Base-by-base conservation (phyloP, 352 stramenopile species). In the Pythium diclinum region DNA sequence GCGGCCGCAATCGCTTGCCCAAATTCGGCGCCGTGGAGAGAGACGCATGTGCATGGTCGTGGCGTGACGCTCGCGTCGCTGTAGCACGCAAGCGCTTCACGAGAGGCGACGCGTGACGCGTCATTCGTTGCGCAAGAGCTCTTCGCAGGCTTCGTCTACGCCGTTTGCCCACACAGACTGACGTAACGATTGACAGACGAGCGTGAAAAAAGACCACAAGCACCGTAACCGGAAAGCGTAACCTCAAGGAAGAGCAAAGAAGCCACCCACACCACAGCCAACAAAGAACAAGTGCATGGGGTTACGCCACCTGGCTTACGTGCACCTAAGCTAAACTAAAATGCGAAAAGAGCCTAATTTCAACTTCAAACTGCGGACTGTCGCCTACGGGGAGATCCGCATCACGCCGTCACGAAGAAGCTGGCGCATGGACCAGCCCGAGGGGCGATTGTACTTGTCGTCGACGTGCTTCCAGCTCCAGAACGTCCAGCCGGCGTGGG, bases 381-480 rank as follows among this genome's bases (percentile, higher is more conserved):
- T 66, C 58, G 25, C 25, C 25, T 28, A 71, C 16, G 65, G 59
- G 6, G 65, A 49, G 56, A 73, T 48, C 49, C 42, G n/a, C n/a
- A 78, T 68, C 56, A 92, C 77, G 19, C 86, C 87, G 30, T 96
- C 77, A 58, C 80, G 84, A 54, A 95, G 61, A 46, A 95, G 68
- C 53, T 91, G 81, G 16, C 85, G 80, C 78, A 95, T 73, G 34
- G 83, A 92, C 87, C 87, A 95, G 0, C 79, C 83, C 36, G 81
- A 79, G 30, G 77, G 69, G 4, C 65, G 68, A 11, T 62, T 64
- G 59, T 85, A 72, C 55, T 69, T 65, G 57, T 93, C 84, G 61
- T 93, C 86, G 3, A 79, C 80, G 51, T 94, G 85, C 32, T 79
- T 78, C 87, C 87, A 95, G 36, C 74, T 89, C 87, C 87, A 95